Percentiles rank a stretch among this genome's conserved stretches.
Evolutionary conservation across 768 basidiomycete genomes (phyloP).

Genomic region (Lanmaoa pseudosensibilis): DNA sequence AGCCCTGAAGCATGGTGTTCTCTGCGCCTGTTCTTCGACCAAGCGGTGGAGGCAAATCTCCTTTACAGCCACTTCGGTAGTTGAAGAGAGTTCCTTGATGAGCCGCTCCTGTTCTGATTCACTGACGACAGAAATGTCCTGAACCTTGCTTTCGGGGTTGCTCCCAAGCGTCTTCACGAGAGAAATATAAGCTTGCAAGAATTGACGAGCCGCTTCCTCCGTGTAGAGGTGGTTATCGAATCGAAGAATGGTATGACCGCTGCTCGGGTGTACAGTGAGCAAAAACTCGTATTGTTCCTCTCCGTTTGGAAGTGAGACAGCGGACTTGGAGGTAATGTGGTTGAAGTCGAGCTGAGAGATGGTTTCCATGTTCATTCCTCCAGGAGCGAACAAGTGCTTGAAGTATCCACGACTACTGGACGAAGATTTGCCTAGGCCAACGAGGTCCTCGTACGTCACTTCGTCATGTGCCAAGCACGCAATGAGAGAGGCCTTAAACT

Average conservation of each 20-base stretch:
- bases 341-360: conserved; percentile 23
- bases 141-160: conserved; percentile 12
- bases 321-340: conserved; percentile 17
- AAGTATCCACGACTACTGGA: conserved; percentile 29
- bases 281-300: conserved; percentile 27
- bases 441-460: conserved; percentile 33
- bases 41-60: conserved; percentile 22
- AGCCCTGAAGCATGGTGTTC: conserved; percentile 22
- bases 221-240: conserved; percentile 32
- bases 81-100: conserved; percentile 29
- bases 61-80: conserved; percentile 5
- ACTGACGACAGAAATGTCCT: conserved; percentile 19
- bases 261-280: conserved; percentile 27
- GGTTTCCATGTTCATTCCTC: conserved; percentile 30
- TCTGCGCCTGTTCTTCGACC: conserved; percentile 19
- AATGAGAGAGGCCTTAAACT: conserved; percentile 27
- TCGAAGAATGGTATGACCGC: conserved; percentile 27
- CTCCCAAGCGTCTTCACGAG: conserved; percentile 27
- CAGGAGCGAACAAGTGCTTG: conserved; percentile 33
- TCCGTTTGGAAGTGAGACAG: conserved; percentile 27
- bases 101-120: conserved; percentile 17
- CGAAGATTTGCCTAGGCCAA: conserved; percentile 26
- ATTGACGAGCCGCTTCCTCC: conserved; percentile 29
- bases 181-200: conserved; percentile 31
- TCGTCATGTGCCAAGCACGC: conserved; percentile 26